Evolutionary conservation across 805 yeast species (phyloP).

Genomic region (Candida nemodendra): DNA sequence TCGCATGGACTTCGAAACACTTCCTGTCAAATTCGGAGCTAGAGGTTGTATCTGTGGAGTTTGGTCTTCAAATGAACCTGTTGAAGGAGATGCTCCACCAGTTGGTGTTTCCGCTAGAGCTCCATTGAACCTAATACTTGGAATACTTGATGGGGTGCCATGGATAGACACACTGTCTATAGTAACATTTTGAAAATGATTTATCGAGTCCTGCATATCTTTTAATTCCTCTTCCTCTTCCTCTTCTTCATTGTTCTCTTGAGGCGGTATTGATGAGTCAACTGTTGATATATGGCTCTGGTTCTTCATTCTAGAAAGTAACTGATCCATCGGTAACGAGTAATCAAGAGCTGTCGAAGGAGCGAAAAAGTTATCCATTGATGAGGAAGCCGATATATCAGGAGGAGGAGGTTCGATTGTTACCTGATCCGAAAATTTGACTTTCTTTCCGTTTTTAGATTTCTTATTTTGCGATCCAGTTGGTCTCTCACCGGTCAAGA

Average conservation of each 20-base stretch:
- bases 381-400: constrained; percentile 7
- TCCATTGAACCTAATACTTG: constrained; percentile 22
- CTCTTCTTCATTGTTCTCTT: constrained; percentile 45
- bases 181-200: constrained; percentile 71
- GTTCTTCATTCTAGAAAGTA: constrained; percentile 46
- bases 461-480: constrained; percentile 38
- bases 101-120: constrained; percentile 10
- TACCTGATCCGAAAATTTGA: constrained; percentile 70
- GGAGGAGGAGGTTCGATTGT: constrained; percentile 34
- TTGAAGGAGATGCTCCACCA: constrained; percentile 12
- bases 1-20: constrained; percentile 48
- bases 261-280: constrained; percentile 4
- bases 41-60: constrained; percentile 32
- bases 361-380: constrained; percentile 11
- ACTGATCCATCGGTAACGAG: constrained; percentile 75
- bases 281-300: constrained; percentile 6
- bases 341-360: constrained; percentile 43
- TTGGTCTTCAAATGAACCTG: constrained; percentile 1
- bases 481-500: constrained; percentile 78
- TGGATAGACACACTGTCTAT: constrained; percentile 75
- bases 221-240: constrained; percentile 69
- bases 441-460: constrained; percentile 53
- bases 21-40: constrained; percentile 53
- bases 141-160: constrained; percentile 63
- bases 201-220: constrained; percentile 73